These are phyloP conservation scores for Polygonum aviculare DNA, from an alignment of 148 eudicot species.

Conservation along the genomic window DNA sequence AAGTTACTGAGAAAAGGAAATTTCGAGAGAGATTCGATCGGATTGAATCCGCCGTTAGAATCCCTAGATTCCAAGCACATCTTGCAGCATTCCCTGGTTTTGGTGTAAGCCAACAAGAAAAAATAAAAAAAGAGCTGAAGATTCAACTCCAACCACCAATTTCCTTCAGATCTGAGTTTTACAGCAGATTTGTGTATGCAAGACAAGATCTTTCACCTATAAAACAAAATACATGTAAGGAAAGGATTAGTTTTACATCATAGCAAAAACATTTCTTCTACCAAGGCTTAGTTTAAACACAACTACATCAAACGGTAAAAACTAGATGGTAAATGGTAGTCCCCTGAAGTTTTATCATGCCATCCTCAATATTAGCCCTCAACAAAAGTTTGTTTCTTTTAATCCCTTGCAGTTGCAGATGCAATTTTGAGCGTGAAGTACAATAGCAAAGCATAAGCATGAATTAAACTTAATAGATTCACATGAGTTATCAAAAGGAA, in stretches of 20 bases:
- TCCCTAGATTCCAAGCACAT: conserved; percentile 44
- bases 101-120: not conserved
- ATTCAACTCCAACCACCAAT: conserved; percentile 4
- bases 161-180: not conserved
- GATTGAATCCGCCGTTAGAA: conserved; percentile 19
- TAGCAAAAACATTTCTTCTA: not conserved
- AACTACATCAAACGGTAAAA: not conserved
- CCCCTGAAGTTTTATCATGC: not conserved
- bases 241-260: not conserved
- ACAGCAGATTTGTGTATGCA: not conserved
- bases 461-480: not conserved
- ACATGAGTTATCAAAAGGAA: not conserved
- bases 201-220: not conserved
- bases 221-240: not conserved
- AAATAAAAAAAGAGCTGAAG: not conserved
- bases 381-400: not conserved
- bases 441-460: not conserved
- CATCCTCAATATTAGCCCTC: not conserved
- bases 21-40: conserved; percentile 23
- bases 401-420: not conserved
- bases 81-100: conserved; percentile 69
- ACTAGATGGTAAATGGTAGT: not conserved
- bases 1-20: conserved; percentile 12
- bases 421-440: not conserved
- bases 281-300: not conserved